These are phyloP conservation scores for Coprinellus aureogranulatus DNA, from an alignment of 768 basidiomycete genomes.

Conservation along the genomic window DNA sequence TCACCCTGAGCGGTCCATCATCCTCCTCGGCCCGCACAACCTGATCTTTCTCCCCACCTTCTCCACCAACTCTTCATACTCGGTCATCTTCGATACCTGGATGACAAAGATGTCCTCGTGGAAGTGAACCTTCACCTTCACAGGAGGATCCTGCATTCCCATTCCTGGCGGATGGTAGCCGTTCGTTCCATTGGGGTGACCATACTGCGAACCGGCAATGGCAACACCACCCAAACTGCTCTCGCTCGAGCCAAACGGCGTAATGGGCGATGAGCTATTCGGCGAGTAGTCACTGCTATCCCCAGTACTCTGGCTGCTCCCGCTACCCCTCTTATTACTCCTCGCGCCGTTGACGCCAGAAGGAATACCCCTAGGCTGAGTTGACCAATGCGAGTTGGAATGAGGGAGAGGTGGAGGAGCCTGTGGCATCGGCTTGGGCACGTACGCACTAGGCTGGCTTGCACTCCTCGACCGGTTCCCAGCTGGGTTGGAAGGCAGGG, in stretches of 20 bases:
- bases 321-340: conserved; percentile 69
- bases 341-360: conserved; percentile 38
- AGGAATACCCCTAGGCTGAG: conserved; percentile 14
- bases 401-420: conserved; percentile 47
- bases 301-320: conserved; percentile 79
- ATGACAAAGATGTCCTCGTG: conserved; percentile 95
- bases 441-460: conserved; percentile 75
- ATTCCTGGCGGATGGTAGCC: background rate
- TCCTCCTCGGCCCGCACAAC: conserved; percentile 81
- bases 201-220: conserved; percentile 21
- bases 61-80: conserved; percentile 82
- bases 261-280: conserved; percentile 82
- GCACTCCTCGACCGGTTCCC: conserved; percentile 66
- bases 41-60: conserved; percentile 92
- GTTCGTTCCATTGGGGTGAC: conserved; percentile 13
- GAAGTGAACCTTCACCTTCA: conserved; percentile 94
- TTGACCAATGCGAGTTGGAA: conserved; percentile 41
- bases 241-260: conserved; percentile 88
- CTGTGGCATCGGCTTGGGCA: conserved; percentile 52
- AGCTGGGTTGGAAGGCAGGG: conserved; percentile 26
- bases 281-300: conserved; percentile 84
- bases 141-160: conserved; percentile 42
- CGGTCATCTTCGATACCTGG: conserved; percentile 76
- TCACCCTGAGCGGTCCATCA: conserved; percentile 79
- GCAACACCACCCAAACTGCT: conserved; percentile 61